phyloP scores from a whole-genome alignment of 768 basidiomycete genomes.

The Cystofilobasidium macerans region DNA sequence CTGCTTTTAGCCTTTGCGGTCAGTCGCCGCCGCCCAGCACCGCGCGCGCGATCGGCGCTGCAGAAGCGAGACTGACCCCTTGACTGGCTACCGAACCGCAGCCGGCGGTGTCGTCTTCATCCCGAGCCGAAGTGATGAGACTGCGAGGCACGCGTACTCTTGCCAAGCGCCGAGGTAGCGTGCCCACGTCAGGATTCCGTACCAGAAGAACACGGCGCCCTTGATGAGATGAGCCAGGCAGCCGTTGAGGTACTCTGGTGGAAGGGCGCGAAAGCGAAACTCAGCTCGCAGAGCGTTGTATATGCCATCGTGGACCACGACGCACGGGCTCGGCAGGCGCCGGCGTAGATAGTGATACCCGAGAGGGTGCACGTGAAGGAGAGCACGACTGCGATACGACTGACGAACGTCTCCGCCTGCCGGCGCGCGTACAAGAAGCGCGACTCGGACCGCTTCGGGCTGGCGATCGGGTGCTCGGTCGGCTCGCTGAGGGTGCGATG shows the following conservation, averaged over 20 bases:
- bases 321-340: constrained; percentile 49
- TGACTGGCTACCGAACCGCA: too few relatives aligned
- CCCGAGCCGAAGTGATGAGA: too few relatives aligned
- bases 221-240: constrained; percentile 79
- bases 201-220: constrained; percentile 85
- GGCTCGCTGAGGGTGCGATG: not conserved
- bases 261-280: not conserved
- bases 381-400: constrained; percentile 58
- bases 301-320: not conserved
- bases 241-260: constrained; percentile 53
- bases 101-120: too few relatives aligned
- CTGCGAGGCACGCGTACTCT: too few relatives aligned
- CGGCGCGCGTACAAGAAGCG: not conserved
- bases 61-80: too few relatives aligned
- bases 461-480: not conserved
- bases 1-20: too few relatives aligned
- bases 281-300: not conserved
- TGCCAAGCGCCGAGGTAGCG: constrained; percentile 86
- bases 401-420: not conserved
- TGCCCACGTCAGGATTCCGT: constrained; percentile 77
- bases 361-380: constrained; percentile 56
- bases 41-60: too few relatives aligned
- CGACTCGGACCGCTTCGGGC: not conserved
- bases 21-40: too few relatives aligned
- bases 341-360: constrained; percentile 67